These are phyloP conservation scores for Mycena alexandri DNA, from an alignment of 768 basidiomycete genomes.

Conservation along the genomic window DNA sequence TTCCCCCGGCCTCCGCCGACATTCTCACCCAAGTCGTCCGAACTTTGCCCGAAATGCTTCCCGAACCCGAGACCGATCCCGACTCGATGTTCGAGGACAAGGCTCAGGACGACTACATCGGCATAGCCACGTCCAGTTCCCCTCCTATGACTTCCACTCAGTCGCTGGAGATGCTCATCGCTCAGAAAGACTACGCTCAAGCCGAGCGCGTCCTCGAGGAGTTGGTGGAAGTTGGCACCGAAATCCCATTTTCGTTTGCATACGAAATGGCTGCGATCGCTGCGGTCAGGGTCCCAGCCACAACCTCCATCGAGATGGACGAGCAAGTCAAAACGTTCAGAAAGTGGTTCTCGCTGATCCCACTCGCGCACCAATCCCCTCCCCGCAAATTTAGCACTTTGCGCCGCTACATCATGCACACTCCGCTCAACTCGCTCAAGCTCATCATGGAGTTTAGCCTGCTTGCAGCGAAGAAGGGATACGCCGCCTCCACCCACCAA, in stretches of 20 bases:
- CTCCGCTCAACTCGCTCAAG: conserved; percentile 51
- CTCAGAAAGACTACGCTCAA: conserved; percentile 45
- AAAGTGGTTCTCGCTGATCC: conserved; percentile 60
- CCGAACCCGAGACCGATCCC: conserved; percentile 32
- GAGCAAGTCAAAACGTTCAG: conserved; percentile 43
- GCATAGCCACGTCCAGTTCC: conserved; percentile 22
- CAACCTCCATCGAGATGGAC: conserved; percentile 24
- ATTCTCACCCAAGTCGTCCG: conserved; percentile 36
- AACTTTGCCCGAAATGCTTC: conserved; percentile 32
- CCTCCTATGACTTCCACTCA: conserved; percentile 40
- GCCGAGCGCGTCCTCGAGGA: conserved; percentile 54
- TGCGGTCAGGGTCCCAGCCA: conserved; percentile 29
- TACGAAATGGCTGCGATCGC: conserved; percentile 55
- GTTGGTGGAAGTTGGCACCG: conserved; percentile 51
- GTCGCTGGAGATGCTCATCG: conserved; percentile 47
- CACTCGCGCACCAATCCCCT: conserved; percentile 43
- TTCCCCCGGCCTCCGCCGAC: conserved; percentile 31
- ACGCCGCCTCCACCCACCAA: conserved; percentile 44
- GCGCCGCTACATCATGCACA: conserved; percentile 40
- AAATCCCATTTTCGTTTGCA: conserved; percentile 50
- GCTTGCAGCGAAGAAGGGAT: conserved; percentile 63
- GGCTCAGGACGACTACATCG: conserved; percentile 17
- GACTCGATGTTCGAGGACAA: conserved; percentile 35
- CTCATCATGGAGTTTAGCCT: conserved; percentile 59
- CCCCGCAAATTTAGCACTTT: conserved; percentile 31